Base-by-base conservation (phyloP, 75 land plant species). In the Ceratopteris richardii region DNA sequence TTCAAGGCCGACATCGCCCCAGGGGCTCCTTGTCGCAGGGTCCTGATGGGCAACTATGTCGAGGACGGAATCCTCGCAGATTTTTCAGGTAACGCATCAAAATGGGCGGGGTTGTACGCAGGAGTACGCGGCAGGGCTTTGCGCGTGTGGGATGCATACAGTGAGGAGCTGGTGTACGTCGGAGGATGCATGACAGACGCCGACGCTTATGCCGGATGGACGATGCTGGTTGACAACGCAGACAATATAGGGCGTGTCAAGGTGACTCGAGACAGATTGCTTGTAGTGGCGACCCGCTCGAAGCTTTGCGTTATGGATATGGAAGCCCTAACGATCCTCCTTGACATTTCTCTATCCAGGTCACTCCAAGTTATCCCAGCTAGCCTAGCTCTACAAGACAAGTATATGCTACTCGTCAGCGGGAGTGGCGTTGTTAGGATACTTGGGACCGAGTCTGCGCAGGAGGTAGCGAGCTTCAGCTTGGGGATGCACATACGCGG, bases 81-180 rank as follows among this genome's bases (percentile, higher is more conserved):
- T 51, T 82, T 86, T 44, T 21, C 83, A 2, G 90, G 80, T 19
- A 61, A 77, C 65, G 43, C 13, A 30, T 40, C 71, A 20, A 68
- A 66, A 60, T 86, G 86, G 90, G 78, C 80, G 0, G 90, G 83
- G 0, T 73, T 86, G 14, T 86, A 64, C 48, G 86, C 86, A 7
- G 86, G 90, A 0, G 77, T 62, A 0, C 78, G 80, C 0, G 86
- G 81, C 1, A 64, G 75, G 16, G 69, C 86, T 11, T 65, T 80
- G 52, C 90, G 55, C 54, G 66, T 86, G 9, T 86, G 90, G 90
- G 61, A 82, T 60, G 60, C 66, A 2, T 51, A 6, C 5, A 61
- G 78, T 0, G 84, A 70, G 54, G 67, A 77, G 56, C 39, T 72
- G 7, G 20, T 74, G 0, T 82, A 57, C 56, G 70, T 64, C 7